Base-by-base conservation (phyloP, 192 early-diverging fungal genomes). In the Umbelopsis ramanniana region DNA sequence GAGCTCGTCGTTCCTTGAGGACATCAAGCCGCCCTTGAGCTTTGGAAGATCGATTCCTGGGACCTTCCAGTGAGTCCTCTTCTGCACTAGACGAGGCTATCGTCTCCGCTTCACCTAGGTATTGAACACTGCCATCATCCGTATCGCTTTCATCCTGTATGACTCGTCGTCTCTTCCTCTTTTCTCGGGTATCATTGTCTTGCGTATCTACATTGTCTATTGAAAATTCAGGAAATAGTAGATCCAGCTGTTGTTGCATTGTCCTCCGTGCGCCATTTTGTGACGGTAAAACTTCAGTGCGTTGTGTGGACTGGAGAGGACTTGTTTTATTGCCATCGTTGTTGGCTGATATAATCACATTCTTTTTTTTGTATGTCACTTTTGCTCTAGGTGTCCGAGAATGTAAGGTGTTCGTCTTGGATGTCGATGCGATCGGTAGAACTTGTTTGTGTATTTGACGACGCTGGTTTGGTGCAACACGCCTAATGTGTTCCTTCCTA, bases 241-340 rank as follows among this genome's bases (percentile, higher is more conserved):
- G 19, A 63, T 63, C 57, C 26, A 63, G 15, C 33, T 63, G 57
- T 35, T 63, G 57, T 63, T 63, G 57, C 57, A 63, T 63, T 17
- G 57, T 63, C 26, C 57, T 63, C 17, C 29, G 57, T 21, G 6
- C 6, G n/a, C 5, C 15, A 15, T 8, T 15, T n/a, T 50, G 48
- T 19, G 57, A 54, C 35, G 57, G 6, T 50, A 50, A 3, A 10
- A 19, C 3, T 0, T n/a, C 19, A 50, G 48, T 8, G 0, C 1
- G 5, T 15, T 50, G 48, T 6, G 15, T n/a, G 48, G 12, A 46
- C 48, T n/a, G 9, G 48, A 5, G 48, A 50, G 48, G 48, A 6
- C 5, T 17, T 50, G 48, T 2, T 50, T n/a, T 50, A 19, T 19
- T 50, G 14, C 19, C 15, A 50, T 50, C 48, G 7, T 8, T 15